These are phyloP conservation scores for Colletotrichum sp. DNA, from an alignment of 2,329 filamentous ascomycete species.

Conservation along the genomic window DNA sequence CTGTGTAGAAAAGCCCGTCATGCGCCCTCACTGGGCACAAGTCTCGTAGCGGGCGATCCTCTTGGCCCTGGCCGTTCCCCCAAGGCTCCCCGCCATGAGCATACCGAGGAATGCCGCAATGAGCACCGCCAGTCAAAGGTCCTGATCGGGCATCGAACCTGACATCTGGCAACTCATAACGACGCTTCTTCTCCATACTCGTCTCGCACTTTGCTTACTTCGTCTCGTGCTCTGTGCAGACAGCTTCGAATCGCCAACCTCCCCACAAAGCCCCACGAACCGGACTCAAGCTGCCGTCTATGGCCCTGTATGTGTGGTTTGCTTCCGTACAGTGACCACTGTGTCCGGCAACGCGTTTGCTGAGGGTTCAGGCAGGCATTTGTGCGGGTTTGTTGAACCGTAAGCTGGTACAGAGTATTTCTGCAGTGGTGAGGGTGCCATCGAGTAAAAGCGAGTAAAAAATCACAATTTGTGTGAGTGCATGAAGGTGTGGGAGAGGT, in stretches of 20 bases:
- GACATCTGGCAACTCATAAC: neutral
- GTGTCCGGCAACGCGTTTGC: neutral
- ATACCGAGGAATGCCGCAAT: conserved; percentile 5
- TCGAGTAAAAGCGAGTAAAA: neutral
- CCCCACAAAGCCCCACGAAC: neutral
- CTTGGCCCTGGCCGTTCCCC: neutral
- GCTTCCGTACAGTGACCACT: neutral
- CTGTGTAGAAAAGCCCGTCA: neutral
- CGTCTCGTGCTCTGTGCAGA: neutral
- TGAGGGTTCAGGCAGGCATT: neutral
- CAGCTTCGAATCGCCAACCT: neutral
- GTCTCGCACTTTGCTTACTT: neutral
- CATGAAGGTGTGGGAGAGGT: conserved; percentile 26
- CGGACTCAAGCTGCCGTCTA: neutral
- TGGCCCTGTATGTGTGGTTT: neutral
- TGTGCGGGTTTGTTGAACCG: neutral
- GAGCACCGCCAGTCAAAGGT: neutral
- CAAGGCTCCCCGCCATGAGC: neutral
- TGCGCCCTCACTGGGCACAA: conserved; percentile 14
- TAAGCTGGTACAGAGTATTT: neutral
- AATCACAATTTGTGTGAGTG: conserved; percentile 16
- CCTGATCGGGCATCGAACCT: neutral
- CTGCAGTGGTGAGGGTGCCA: neutral
- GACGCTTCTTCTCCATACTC: neutral
- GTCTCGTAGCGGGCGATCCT: conserved; percentile 8